Base-by-base conservation (phyloP, 495 filamentous ascomycete species). In the Lasiosphaeriaceae sp. region DNA sequence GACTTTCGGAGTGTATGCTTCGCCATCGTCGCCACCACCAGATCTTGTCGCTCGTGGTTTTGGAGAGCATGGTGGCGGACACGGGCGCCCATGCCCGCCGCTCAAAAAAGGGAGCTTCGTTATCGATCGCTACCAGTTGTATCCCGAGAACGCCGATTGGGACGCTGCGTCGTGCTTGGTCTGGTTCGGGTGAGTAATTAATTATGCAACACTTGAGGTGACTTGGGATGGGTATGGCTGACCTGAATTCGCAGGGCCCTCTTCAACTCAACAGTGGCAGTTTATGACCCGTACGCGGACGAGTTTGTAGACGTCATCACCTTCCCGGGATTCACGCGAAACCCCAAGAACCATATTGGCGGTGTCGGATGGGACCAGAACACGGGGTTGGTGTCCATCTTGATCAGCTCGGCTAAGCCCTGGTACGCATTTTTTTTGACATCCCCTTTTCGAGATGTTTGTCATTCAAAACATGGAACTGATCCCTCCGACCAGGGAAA, bases 61-160 rank as follows among this genome's bases (percentile, higher is more conserved):
- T n/a, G 37, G 37, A 3, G 37, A 41, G 4, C 37, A 41, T 41
- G 37, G 37, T 41, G n/a, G n/a, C n/a, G n/a, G n/a, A n/a, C 37
- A 3, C n/a, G 37, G 37, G 6, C 37, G 37, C 4, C 37, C 37
- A 12, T 53, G 50, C 39, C 50, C 50, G 22, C 50, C 50, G 3
- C 23, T 53, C 20, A 43, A 23, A 1, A 44, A 34, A n/a, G 68
- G 70, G n/a, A 62, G 49, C 17, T 63, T 71, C 39, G 53, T 63
- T 17, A 62, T 74, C 41, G 55, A 65, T 21, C 62, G 64, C 19
- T 74, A 65, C 54, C 70, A 71, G 26, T 56, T 72, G 0, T 72
- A 72, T 31, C 66, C 71, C 31, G 71, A 71, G 35, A 72, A 74
- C 21, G 68, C 67, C 17, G 70, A 74, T 44, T 72, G 68, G 54